Evolutionary conservation across 306 rosid genomes (phyloP), one percentile per base, ranked within the genome.

Genomic region (Fagus crenata): DNA sequence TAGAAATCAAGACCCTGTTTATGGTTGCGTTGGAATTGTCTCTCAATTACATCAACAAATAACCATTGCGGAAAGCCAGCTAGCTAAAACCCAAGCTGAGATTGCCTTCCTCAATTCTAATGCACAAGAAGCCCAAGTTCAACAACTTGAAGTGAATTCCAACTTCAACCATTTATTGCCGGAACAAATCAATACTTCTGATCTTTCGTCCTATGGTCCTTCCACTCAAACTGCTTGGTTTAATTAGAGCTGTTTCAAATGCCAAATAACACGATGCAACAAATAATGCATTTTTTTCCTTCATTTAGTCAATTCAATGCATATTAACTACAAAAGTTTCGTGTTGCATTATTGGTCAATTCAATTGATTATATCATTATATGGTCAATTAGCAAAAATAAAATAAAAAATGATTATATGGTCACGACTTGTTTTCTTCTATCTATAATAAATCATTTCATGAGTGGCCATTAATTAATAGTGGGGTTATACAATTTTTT

Each of bases 11-110:
- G 90, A 95, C 31, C 94, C 91, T 6, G 85, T 92, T 56, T 92
- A 92, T 72, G 97, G 97, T 0, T 87, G 92, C 76, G 97, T 81
- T 59, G 83, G 89, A 14, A 74, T 91, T 49, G 82, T 92, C 64
- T 84, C 89, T 39, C 84, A 81, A 58, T 82, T 90, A 73, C 79
- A 83, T 77, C 79, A 90, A 67, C 80, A 88, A 77, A 81, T 92
- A 2, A 69, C 75, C n/a, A 65, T 51, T 7, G 73, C 84, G 43
- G 89, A 92, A 73, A 51, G 73, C 54, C 86, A 87, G 65, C 49
- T 94, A 33, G 87, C 87, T 3, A 85, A 82, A 83, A 43, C 79
- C n/a, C 80, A 85, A 71, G 89, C 89, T 78, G 83, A 90, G 40
- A 83, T 90, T 75, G 82, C 85, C 28, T 11, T 73, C 77, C 58